Evolutionary conservation across 73 alveolate species (phyloP).

Genomic region (Tetrahymena thermophila): DNA sequence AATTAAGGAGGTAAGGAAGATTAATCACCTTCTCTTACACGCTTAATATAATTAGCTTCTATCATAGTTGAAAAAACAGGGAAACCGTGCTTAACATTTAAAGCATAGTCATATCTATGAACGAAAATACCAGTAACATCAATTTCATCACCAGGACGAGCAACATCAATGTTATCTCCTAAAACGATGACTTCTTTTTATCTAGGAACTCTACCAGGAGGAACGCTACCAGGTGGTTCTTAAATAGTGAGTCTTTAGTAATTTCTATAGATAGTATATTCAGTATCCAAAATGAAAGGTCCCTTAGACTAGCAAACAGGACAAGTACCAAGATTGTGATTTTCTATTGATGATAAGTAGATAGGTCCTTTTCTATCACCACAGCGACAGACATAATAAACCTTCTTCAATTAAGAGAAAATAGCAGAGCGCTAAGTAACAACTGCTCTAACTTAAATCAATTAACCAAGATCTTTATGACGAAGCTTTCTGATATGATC

Average conservation of each 20-base stretch:
- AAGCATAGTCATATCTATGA: slow-evolving; percentile 85
- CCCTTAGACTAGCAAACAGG: slow-evolving; percentile 93
- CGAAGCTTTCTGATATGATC: slow-evolving; percentile 89
- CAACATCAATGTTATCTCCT: slow-evolving; percentile 96
- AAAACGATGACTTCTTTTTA: slow-evolving; percentile 93
- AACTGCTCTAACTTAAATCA: slow-evolving; percentile 94
- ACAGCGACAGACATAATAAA: slow-evolving; percentile 91
- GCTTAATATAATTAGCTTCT: slow-evolving; percentile 90
- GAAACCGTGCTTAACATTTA: slow-evolving; percentile 95
- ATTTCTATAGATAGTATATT: slow-evolving; percentile 89
- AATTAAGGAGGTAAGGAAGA: slow-evolving; percentile 88
- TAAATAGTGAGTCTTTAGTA: slow-evolving; percentile 93
- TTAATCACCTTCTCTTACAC: slow-evolving; percentile 83
- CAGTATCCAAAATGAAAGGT: slow-evolving; percentile 84
- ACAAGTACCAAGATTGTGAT: slow-evolving; percentile 81
- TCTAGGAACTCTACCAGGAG: slow-evolving; percentile 99
- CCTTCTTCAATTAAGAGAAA: slow-evolving; percentile 84
- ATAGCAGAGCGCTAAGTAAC: slow-evolving; percentile 96
- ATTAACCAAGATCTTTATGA: slow-evolving; percentile 89
- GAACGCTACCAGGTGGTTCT: slow-evolving; percentile 99
- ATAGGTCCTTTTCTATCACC: slow-evolving; percentile 96
- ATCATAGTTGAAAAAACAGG: slow-evolving; percentile 91
- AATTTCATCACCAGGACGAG: slow-evolving; percentile 99
- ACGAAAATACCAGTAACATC: slow-evolving; percentile 92
- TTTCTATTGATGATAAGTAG: slow-evolving; percentile 72